Evolutionary conservation across 331 rosid species (phyloP), one percentile per base, ranked within the genome.

Genomic region (Stylosanthes scabra): DNA sequence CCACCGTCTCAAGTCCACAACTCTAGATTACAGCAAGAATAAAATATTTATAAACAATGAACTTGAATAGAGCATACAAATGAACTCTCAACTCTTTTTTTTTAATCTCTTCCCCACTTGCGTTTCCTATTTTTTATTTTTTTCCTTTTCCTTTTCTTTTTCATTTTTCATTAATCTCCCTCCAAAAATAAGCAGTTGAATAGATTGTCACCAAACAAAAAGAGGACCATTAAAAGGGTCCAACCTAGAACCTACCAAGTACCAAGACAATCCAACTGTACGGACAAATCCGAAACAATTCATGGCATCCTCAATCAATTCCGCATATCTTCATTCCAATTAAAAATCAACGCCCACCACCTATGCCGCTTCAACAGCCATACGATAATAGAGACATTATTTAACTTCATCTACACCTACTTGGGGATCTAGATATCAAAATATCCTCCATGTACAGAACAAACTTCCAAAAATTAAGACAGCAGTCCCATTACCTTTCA

Each of bases 361-460:
- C 9, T 41, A 10, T 13, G 73, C 45, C 75, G 80, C 73, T 69
- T 85, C 60, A 64, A 54, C 72, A 75, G 56, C 69, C 68, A 52
- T 37, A 64, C 44, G 80, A 27, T 29, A 25, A 31, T 25, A 29
- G 56, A 57, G 62, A 27, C 34, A 66, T 54, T 75, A 29, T 50
- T 31, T 15, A 59, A 59, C 47, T 60, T 51, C 71, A 70, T 44
- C 50, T 63, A 76, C 64, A 10, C 68, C 67, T 20, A 66, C 61
- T 60, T 20, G 27, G 76, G 47, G 74, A 75, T 71, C 74, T 79
- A 31, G 56, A 31, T 66, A 82, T 68, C 45, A 9, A 74, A 70
- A 72, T 82, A 66, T 63, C 75, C 71, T 34, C 71, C 88, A 82
- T 75, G 70, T 81, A 79, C 85, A 81, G 63, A 79, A 52, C 29